Evolutionary conservation across 257 asterid species (phyloP).

Genomic region (Agastache rugosa): DNA sequence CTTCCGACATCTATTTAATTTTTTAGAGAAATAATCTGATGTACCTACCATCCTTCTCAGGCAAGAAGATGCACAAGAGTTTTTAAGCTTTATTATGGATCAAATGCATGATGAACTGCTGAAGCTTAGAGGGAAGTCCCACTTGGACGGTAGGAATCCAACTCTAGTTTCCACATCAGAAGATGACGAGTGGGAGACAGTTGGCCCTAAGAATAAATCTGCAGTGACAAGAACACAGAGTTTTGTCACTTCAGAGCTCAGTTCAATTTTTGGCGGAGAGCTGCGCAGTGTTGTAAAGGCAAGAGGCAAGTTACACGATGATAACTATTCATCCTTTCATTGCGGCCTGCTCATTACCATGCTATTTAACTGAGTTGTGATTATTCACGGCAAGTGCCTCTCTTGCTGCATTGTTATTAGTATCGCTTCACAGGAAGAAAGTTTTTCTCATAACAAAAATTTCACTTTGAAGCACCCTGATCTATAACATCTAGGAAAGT

Average conservation of each 20-base stretch:
- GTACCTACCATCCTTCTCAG: slow-evolving; percentile 44
- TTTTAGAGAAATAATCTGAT: slow-evolving; percentile 11
- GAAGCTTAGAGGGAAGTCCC: slow-evolving; percentile 73
- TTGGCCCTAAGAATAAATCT: slow-evolving; percentile 96
- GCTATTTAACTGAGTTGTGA: slow-evolving; percentile 22
- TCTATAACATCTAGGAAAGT: background rate
- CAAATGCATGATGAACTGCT: slow-evolving; percentile 95
- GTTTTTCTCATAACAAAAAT: too few relatives aligned
- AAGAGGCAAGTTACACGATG: slow-evolving; percentile 53
- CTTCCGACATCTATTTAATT: slow-evolving; percentile 4
- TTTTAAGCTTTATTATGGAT: slow-evolving; percentile 78
- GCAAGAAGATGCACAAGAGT: slow-evolving; percentile 99
- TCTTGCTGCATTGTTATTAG: slow-evolving; percentile 13
- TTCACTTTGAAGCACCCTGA: background rate
- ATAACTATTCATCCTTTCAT: slow-evolving; percentile 21
- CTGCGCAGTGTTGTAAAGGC: slow-evolving; percentile 84
- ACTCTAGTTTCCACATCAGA: slow-evolving; percentile 73
- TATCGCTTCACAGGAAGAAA: background rate
- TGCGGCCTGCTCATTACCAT: slow-evolving; percentile 10
- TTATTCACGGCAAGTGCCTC: slow-evolving; percentile 1
- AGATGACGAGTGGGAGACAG: slow-evolving; percentile 98
- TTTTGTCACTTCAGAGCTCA: slow-evolving; percentile 77
- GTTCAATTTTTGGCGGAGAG: slow-evolving; percentile 85
- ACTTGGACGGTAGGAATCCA: slow-evolving; percentile 57
- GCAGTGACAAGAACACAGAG: slow-evolving; percentile 88